Evolutionary conservation across 208 protist species (phyloP), one percentile per base, ranked within the genome.

Genomic region (Acanthamoeba quina): DNA sequence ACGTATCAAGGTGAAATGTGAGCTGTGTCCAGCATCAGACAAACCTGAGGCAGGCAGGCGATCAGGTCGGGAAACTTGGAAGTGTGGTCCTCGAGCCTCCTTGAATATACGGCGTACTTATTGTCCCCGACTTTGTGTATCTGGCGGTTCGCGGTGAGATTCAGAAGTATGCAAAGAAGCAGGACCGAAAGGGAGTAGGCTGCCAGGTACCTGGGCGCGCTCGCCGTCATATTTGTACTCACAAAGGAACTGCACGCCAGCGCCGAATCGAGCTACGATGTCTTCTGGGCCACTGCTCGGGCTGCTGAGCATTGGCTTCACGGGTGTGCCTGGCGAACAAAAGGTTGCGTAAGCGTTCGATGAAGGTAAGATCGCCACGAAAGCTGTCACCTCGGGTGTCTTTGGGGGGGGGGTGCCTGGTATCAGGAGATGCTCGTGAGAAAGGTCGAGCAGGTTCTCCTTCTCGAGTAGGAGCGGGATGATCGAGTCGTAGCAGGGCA

Each of bases 81-180:
- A 21, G 99, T 99, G 95, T 99, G 98, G 82, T 99, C 98, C 95
- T 99, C 99, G 0, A 98, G 98, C 94, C 99, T 99, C 78, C 99
- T 97, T 49, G 98, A 99, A 97, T 99, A 99, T 24, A 99, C 99
- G 37, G 97, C 95, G 94, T 99, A 97, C 15, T 92, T 96, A 10
- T 68, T 88, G 82, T 97, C 88, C 31, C 56, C 64, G 19, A 90
- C 34, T 24, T 56, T 74, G 60, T 97, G 96, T 9, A 95, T 58
- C 92, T 99, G 99, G 74, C 10, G 3, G 74, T 56, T 17, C n/a
- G 76, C 11, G 26, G 24, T 60, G 2, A 85, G 68, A 76, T 76
- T 15, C 1, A 0, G 10, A 13, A 34, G 37, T 24, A 76, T 44
- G 13, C 60, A 68, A 24, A 11, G 24, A 1, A 21, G 60, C 60